These are phyloP conservation scores for Tolypocladium ovalisporum DNA, from an alignment of 2,329 filamentous ascomycete species.

Conservation along the genomic window DNA sequence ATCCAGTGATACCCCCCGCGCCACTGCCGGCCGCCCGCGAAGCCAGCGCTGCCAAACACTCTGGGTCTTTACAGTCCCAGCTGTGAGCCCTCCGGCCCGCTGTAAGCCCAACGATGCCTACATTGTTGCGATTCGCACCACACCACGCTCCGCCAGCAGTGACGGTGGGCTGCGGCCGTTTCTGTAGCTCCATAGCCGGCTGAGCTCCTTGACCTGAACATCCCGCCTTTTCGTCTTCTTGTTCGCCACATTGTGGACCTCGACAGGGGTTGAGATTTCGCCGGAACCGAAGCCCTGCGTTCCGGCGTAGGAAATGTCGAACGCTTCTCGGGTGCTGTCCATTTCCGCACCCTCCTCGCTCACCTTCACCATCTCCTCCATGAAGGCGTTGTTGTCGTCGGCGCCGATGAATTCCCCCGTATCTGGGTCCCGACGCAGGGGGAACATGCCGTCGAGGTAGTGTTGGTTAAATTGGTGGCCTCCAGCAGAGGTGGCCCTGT, in stretches of 20 bases:
- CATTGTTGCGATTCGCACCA: slow-evolving; percentile 27
- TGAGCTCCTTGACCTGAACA: slow-evolving; percentile 48
- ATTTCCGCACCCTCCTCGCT: slow-evolving; percentile 32
- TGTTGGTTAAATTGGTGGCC: slow-evolving; percentile 52
- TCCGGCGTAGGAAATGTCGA: slow-evolving; percentile 36
- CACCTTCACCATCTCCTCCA: slow-evolving; percentile 44
- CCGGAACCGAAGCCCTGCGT: slow-evolving; percentile 24
- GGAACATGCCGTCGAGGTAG: slow-evolving; percentile 52
- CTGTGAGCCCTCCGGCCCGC: not conserved
- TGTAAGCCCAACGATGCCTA: slow-evolving; percentile 9
- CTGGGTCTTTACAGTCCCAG: not conserved
- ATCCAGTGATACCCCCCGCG: not conserved
- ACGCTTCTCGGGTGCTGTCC: slow-evolving; percentile 32
- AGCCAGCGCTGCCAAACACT: not conserved
- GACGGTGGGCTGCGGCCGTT: slow-evolving; percentile 43
- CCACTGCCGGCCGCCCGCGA: not conserved
- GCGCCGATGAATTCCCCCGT: slow-evolving; percentile 31
- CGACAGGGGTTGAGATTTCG: slow-evolving; percentile 22
- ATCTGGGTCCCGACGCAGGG: slow-evolving; percentile 30
- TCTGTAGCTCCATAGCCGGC: slow-evolving; percentile 51
- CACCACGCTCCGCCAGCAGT: slow-evolving; percentile 22
- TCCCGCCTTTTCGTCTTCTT: slow-evolving; percentile 15
- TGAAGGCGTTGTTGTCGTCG: slow-evolving; percentile 44
- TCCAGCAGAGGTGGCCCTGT: slow-evolving; percentile 34
- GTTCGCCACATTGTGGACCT: slow-evolving; percentile 22